These are phyloP conservation scores for Alternaria gaisen DNA, from an alignment of 2,329 filamentous ascomycete species.

Conservation along the genomic window DNA sequence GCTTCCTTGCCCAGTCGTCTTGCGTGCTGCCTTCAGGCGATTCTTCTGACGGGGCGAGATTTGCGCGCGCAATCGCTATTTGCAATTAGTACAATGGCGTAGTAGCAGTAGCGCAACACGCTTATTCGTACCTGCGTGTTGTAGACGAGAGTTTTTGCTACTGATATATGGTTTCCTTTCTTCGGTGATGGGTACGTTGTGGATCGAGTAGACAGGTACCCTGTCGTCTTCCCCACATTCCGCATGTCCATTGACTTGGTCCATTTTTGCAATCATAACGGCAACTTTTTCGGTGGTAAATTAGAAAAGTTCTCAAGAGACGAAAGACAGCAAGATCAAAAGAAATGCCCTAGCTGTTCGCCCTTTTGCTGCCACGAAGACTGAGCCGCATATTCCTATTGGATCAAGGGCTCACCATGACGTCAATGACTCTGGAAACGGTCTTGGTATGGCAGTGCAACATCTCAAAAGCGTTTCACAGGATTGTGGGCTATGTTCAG, in stretches of 20 bases:
- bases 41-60: constrained; percentile 52
- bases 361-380: constrained; percentile 3
- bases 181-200: constrained; percentile 19
- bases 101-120: neutral
- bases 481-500: neutral
- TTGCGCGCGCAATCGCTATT: constrained; percentile 54
- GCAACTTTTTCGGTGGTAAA: neutral
- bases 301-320: neutral
- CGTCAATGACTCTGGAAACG: constrained; percentile 15
- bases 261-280: constrained; percentile 12
- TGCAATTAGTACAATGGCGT: neutral
- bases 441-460: constrained; percentile 8
- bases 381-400: constrained; percentile 12
- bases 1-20: constrained; percentile 49
- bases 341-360: neutral
- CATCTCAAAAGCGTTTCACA: neutral
- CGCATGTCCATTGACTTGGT: neutral
- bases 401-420: constrained; percentile 14
- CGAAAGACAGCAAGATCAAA: neutral
- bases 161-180: constrained; percentile 22
- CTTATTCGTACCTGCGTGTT: constrained; percentile 21
- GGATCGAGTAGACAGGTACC: constrained; percentile 16
- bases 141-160: constrained; percentile 14
- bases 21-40: constrained; percentile 54
- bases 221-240: constrained; percentile 1